These are phyloP conservation scores for Colletotrichum lini DNA, from an alignment of 2,329 filamentous ascomycete species.

Conservation along the genomic window DNA sequence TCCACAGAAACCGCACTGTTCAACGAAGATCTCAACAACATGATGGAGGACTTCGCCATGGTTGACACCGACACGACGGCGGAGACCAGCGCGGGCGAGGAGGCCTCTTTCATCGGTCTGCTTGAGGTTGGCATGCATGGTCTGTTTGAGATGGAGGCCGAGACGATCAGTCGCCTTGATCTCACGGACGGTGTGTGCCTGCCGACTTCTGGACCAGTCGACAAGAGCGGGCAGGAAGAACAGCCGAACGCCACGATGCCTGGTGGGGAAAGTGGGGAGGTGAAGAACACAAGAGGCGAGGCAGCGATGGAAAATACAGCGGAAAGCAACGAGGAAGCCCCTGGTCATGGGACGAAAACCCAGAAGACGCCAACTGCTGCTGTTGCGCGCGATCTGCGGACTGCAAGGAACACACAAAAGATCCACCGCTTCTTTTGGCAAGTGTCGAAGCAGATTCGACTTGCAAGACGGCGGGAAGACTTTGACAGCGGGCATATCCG, in stretches of 20 bases:
- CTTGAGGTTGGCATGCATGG: slow-evolving; percentile 10
- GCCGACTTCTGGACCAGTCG: background rate
- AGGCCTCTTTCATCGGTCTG: slow-evolving; percentile 3
- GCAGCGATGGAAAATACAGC: background rate
- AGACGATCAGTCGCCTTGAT: background rate
- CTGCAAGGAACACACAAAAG: background rate
- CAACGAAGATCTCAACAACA: background rate
- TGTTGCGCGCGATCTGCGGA: background rate
- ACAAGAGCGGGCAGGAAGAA: slow-evolving; percentile 9
- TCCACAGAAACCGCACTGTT: slow-evolving; percentile 2
- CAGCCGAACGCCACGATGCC: background rate
- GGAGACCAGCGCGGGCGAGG: background rate
- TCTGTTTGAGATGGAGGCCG: slow-evolving; percentile 5
- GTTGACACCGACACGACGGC: background rate
- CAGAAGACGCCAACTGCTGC: background rate
- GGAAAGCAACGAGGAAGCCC: background rate
- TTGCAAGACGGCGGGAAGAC: slow-evolving; percentile 2
- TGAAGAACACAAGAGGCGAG: slow-evolving; percentile 3
- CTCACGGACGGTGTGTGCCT: background rate
- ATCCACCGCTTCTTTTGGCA: too few species aligned
- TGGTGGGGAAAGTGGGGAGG: background rate
- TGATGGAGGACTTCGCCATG: background rate
- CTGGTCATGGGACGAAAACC: background rate
- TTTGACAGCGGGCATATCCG: too few species aligned
- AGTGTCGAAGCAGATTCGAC: slow-evolving; percentile 11